Evolutionary conservation across 2,329 filamentous ascomycete species (phyloP).

Genomic region (Elsinoe arachidis): DNA sequence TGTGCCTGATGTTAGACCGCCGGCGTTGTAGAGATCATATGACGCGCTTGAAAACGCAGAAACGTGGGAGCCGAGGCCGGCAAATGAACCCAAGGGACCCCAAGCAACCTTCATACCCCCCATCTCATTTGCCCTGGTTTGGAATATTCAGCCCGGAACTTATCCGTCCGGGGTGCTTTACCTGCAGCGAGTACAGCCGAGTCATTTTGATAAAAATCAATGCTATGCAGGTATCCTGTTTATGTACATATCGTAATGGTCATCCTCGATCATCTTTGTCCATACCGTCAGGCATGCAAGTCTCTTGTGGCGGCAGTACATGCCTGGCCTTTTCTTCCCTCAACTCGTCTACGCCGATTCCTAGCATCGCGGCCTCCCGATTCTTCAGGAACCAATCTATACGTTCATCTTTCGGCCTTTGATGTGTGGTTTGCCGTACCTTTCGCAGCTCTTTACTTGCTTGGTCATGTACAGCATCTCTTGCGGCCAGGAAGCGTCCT

Average conservation of each 20-base stretch:
- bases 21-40: conserved; percentile 6
- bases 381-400: conserved; percentile 71
- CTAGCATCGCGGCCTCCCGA: conserved; percentile 50
- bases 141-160: not conserved
- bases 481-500: conserved; percentile 54
- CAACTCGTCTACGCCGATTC: conserved; percentile 32
- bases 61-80: conserved; percentile 1
- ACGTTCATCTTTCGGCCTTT: conserved; percentile 42
- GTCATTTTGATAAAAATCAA: not conserved
- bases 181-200: not conserved
- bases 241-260: not conserved
- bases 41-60: not conserved
- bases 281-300: conserved; percentile 34
- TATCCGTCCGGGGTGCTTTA: not conserved
- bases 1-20: not conserved
- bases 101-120: not conserved
- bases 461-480: conserved; percentile 57
- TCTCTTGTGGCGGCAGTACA: conserved; percentile 38
- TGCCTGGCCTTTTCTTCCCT: conserved; percentile 39
- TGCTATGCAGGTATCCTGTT: not conserved
- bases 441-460: conserved; percentile 55
- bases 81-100: not conserved
- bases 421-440: conserved; percentile 43
- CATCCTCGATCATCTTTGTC: not conserved
- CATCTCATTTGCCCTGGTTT: not conserved